phyloP scores from a whole-genome alignment of 2,329 filamentous ascomycete species.

The Ceratocystiopsis brevicomis region DNA sequence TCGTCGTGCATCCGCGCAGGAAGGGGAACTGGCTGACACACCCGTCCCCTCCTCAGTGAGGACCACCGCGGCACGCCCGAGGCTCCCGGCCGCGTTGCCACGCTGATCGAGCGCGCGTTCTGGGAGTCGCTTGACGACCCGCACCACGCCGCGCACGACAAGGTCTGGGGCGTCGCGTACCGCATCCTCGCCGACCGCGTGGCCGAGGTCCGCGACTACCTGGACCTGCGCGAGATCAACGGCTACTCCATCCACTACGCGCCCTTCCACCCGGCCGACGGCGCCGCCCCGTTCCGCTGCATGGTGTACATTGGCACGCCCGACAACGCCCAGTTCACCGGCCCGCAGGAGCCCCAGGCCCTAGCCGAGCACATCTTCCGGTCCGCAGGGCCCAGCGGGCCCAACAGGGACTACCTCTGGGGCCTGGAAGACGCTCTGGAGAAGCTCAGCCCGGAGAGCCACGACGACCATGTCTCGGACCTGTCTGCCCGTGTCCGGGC shows the following conservation, averaged over 20 bases:
- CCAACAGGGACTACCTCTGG: constrained; percentile 79
- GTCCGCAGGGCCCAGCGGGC: constrained; percentile 66
- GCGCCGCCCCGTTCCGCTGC: constrained; percentile 24
- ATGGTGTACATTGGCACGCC: constrained; percentile 92
- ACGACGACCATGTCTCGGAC: constrained; percentile 71
- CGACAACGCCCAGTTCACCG: constrained; percentile 79
- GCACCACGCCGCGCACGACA: constrained; percentile 39
- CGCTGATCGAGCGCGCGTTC: constrained; percentile 66
- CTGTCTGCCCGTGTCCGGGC: constrained; percentile 52
- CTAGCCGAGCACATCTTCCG: constrained; percentile 66
- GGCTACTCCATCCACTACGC: constrained; percentile 90
- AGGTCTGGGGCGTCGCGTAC: constrained; percentile 86
- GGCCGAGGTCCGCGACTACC: constrained; percentile 64
- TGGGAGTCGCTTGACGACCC: constrained; percentile 63
- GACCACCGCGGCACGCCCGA: constrained; percentile 87
- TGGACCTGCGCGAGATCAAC: constrained; percentile 94
- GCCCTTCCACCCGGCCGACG: constrained; percentile 50
- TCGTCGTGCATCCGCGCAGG: too few relatives aligned
- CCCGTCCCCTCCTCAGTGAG: too few relatives aligned
- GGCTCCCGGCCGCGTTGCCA: constrained; percentile 78
- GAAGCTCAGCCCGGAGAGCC: constrained; percentile 54
- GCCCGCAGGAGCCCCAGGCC: constrained; percentile 56
- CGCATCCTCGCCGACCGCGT: constrained; percentile 57
- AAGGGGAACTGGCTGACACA: too few relatives aligned
- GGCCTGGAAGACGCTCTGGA: constrained; percentile 58